phyloP scores from a whole-genome alignment of 345 rosid species.

The Isatis tinctoria region DNA sequence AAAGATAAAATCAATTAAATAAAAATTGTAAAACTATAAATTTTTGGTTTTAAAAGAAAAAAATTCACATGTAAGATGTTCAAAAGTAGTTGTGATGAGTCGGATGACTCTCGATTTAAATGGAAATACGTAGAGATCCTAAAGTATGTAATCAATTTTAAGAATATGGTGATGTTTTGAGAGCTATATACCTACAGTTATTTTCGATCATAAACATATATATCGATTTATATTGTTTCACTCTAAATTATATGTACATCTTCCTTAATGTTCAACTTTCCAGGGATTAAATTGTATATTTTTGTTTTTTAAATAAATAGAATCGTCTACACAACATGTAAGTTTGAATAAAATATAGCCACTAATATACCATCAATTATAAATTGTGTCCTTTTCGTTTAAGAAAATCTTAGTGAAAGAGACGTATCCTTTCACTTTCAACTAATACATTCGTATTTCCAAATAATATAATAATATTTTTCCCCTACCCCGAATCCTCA shows the following conservation, averaged over 20 bases:
- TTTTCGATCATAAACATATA: neutral
- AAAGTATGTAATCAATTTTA: neutral
- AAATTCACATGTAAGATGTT: too few relatives aligned
- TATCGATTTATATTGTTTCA: neutral
- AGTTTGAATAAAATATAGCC: slow-evolving; percentile 4
- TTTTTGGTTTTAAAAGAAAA: neutral
- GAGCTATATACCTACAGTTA: neutral
- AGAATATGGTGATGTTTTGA: neutral
- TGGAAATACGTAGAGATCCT: neutral
- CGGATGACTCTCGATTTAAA: neutral
- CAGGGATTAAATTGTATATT: neutral
- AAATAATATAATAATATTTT: slow-evolving; percentile 8
- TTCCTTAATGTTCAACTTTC: slow-evolving; percentile 2
- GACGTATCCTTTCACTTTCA: slow-evolving; percentile 25
- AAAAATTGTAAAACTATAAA: neutral
- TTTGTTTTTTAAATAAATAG: neutral
- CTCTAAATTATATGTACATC: neutral
- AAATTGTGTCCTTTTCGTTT: neutral
- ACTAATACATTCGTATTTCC: slow-evolving; percentile 9
- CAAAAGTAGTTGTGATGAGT: neutral
- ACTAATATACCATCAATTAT: neutral
- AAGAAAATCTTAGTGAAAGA: slow-evolving; percentile 25
- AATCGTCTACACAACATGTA: neutral
- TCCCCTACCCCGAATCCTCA: slow-evolving; percentile 12
- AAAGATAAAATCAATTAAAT: neutral